Percentiles rank a stretch among this genome's conserved stretches.
phyloP scores from a whole-genome alignment of 2,329 filamentous ascomycete genomes.

The Aspergillus sp. region DNA sequence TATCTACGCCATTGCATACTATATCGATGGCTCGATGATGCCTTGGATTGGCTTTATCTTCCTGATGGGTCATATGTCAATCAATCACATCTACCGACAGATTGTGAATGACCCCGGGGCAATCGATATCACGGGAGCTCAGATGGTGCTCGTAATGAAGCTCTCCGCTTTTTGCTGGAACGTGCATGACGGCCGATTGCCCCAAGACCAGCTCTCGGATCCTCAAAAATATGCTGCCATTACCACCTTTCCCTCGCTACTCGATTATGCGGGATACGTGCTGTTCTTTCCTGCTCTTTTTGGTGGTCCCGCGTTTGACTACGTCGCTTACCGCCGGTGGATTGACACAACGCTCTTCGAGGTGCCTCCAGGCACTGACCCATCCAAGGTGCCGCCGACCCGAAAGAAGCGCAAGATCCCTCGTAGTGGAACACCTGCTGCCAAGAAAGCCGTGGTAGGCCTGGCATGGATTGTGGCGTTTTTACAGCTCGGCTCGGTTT shows the following conservation, averaged over 20 bases:
- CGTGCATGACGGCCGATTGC: conserved; percentile 85
- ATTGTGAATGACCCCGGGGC: conserved; percentile 66
- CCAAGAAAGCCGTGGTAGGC: conserved; percentile 73
- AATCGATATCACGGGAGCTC: conserved; percentile 88
- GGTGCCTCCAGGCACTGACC: conserved; percentile 77
- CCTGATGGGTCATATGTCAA: conserved; percentile 92
- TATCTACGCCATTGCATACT: conserved; percentile 82
- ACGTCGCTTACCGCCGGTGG: conserved; percentile 88
- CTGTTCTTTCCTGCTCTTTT: conserved; percentile 94
- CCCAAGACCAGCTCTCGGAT: conserved; percentile 79
- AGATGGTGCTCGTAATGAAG: conserved; percentile 99
- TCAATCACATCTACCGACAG: conserved; percentile 85
- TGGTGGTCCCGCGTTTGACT: conserved; percentile 91
- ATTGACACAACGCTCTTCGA: conserved; percentile 96
- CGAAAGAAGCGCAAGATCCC: conserved; percentile 92
- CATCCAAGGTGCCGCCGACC: conserved; percentile 80
- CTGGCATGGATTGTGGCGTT: conserved; percentile 80
- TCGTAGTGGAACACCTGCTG: conserved; percentile 82
- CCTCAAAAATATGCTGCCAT: conserved; percentile 84
- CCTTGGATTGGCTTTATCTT: conserved; percentile 96
- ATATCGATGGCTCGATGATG: conserved; percentile 88
- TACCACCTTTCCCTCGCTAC: conserved; percentile 69
- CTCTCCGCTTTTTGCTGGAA: conserved; percentile 98
- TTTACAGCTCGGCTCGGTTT: conserved; percentile 71
- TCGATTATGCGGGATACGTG: conserved; percentile 89